phyloP scores from a whole-genome alignment of 495 filamentous ascomycete species.

The Penicillium flavigenum region DNA sequence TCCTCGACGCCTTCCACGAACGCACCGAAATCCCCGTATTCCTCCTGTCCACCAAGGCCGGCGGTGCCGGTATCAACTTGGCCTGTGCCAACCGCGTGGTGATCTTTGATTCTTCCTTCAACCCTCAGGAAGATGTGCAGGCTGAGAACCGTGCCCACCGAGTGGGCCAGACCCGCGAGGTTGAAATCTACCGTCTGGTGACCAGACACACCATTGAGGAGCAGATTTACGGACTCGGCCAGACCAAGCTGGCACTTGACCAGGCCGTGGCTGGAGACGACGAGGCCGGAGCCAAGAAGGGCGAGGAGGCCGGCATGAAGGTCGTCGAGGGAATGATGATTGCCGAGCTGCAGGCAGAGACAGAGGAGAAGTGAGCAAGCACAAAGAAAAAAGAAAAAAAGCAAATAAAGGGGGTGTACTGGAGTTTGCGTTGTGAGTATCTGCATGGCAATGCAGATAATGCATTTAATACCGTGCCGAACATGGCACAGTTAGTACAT shows the following conservation, averaged over 20 bases:
- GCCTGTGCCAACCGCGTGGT: slow-evolving; percentile 95
- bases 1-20: slow-evolving; percentile 75
- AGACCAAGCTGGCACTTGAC: slow-evolving; percentile 91
- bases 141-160: slow-evolving; percentile 96
- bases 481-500: slow-evolving; percentile 8
- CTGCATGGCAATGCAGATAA: slow-evolving; percentile 1
- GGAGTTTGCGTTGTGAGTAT: neutral
- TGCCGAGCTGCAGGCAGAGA: slow-evolving; percentile 29
- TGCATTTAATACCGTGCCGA: slow-evolving; percentile 3
- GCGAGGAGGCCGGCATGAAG: slow-evolving; percentile 58
- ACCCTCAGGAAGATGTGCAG: slow-evolving; percentile 94
- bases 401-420: neutral
- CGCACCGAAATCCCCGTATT: slow-evolving; percentile 82
- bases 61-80: slow-evolving; percentile 92
- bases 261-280: slow-evolving; percentile 72
- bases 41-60: slow-evolving; percentile 87
- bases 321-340: slow-evolving; percentile 63
- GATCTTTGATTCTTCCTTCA: slow-evolving; percentile 94
- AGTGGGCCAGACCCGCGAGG: slow-evolving; percentile 83
- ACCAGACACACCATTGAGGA: slow-evolving; percentile 86
- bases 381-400: slow-evolving; percentile 5
- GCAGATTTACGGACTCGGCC: slow-evolving; percentile 82
- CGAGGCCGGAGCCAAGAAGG: slow-evolving; percentile 46
- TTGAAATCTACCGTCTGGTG: slow-evolving; percentile 83
- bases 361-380: slow-evolving; percentile 43